These are phyloP conservation scores for Nemania abortiva DNA, from an alignment of 2,329 filamentous ascomycete species.

Conservation along the genomic window DNA sequence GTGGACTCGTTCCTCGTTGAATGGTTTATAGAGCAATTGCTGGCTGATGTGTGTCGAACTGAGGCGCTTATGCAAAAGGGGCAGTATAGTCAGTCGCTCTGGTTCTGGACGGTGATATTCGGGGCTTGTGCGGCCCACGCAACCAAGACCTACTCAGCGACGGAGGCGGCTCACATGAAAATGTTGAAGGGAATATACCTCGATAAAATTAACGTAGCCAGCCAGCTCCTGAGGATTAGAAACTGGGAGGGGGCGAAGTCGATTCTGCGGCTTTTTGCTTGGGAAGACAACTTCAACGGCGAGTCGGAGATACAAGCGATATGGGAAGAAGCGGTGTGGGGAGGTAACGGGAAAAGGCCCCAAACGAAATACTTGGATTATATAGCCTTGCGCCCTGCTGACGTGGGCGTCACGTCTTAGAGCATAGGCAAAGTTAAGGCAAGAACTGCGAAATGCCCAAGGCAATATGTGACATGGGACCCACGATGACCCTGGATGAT, in stretches of 20 bases:
- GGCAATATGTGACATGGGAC: background rate
- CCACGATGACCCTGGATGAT: conserved; percentile 6
- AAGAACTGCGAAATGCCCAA: conserved; percentile 15
- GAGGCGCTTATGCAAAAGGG: conserved; percentile 56
- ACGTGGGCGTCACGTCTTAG: conserved; percentile 25
- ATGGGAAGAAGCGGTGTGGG: conserved; percentile 57
- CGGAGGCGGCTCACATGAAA: conserved; percentile 55
- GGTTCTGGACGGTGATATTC: conserved; percentile 62
- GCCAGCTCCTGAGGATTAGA: conserved; percentile 53
- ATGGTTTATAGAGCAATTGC: conserved; percentile 61
- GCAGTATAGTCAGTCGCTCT: conserved; percentile 58
- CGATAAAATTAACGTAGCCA: conserved; percentile 57
- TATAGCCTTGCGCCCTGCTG: conserved; percentile 31
- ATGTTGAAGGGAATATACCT: conserved; percentile 55
- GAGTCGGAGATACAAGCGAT: conserved; percentile 56
- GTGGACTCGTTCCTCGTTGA: conserved; percentile 59
- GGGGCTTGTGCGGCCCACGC: conserved; percentile 57
- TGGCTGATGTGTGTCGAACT: conserved; percentile 58
- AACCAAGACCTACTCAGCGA: conserved; percentile 53
- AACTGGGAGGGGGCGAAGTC: conserved; percentile 56
- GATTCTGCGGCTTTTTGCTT: conserved; percentile 55
- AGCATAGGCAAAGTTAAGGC: background rate
- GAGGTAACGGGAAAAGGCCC: conserved; percentile 39
- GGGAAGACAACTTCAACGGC: conserved; percentile 56
- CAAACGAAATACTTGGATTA: conserved; percentile 35